Base-by-base conservation (phyloP, 1,284 basidiomycete species). In the Ustilago xerochloae region DNA sequence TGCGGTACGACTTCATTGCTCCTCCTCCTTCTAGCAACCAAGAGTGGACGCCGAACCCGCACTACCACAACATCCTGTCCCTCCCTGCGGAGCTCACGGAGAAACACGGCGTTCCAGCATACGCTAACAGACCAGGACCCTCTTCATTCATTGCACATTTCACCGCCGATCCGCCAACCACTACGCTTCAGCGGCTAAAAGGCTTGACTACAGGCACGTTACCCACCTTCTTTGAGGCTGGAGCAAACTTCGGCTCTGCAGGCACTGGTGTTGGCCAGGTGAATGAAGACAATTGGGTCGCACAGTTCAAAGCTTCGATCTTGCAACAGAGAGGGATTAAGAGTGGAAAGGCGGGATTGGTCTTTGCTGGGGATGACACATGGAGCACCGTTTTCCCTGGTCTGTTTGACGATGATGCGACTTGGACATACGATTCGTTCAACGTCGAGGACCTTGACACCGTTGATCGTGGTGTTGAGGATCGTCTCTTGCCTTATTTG, bases 361-460 rank as follows among this genome's bases (percentile, higher is more conserved):
- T 91, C 0, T 92, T 98, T 82, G 94, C 93, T 89, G 96, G 96
- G 0, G 96, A 99, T 83, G 93, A 98, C 82, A 99, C 96, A 0
- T 99, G 97, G 97, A 89, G 91, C 83, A 90, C 90, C 2, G 89
- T 97, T 15, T 99, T 95, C 82, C 93, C 95, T 0, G 85, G 88
- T 51, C 86, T 89, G 1, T 94, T 97, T 73, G 87, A 89, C 43
- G 81, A 41, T 3, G 90, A 91, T 71, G 89, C 91, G 86, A 88
- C 90, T 1, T 91, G 90, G 83, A 91, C 94, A 0, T 98, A 91
- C 83, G 94, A 97, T 85, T 97, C 94, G 1, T 99, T 99, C 88
- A 96, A 99, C 84, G 96, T 99, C 63, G 96, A 98, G 85, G 97
- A 99, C 83, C 88, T 99, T 16, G 93, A 99, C 81, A 92, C 93